Base-by-base conservation (phyloP, 1,284 basidiomycete species). In the Pseudozyma sp. region DNA sequence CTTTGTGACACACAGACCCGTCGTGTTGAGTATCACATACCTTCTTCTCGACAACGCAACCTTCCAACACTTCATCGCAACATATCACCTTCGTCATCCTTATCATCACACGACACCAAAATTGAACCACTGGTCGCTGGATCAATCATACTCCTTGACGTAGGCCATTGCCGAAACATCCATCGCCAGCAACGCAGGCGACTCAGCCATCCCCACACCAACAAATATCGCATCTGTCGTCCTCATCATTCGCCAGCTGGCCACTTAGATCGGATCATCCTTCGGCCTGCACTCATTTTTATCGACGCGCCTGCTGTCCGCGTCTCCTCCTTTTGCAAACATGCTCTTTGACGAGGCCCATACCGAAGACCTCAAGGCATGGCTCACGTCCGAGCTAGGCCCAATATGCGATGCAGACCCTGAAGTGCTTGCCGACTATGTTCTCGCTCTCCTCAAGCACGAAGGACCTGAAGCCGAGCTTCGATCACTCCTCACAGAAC, bases 401-500 rank as follows among this genome's bases (percentile, higher is more conserved):
- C 78, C 78, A 35, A 82, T 81, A 88, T 97, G 94, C 84, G 95
- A 98, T 85, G 95, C 95, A 57, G 95, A 97, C 85, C 95, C 95
- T 25, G 91, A 92, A 38, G 94, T 95, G 19, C 90, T 98, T 54
- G 92, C 93, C 13, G 94, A 97, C 85, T 98, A 97, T 85, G 92
- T 97, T 77, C 89, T 97, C 52, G 95, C 95, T n/a, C 87, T 98
- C 56, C 87, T 97, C 62, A 94, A 94, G 84, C 93, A 96, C 85
- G 93, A 94, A 86, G 90, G 90, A 11, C 88, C 91, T 5, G 93
- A 95, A 82, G 85, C 86, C n/a, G 92, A 95, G 74, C 91, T 97
- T 88, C 89, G 91, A 76, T 89, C 90, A 70, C 92, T 94, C 83
- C 87, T 97, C 56, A 86, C 88, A 10, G 84, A 89, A 1, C 93